Conservation (phyloP, 306 rosid species). For the Lablab purpureus region DNA sequence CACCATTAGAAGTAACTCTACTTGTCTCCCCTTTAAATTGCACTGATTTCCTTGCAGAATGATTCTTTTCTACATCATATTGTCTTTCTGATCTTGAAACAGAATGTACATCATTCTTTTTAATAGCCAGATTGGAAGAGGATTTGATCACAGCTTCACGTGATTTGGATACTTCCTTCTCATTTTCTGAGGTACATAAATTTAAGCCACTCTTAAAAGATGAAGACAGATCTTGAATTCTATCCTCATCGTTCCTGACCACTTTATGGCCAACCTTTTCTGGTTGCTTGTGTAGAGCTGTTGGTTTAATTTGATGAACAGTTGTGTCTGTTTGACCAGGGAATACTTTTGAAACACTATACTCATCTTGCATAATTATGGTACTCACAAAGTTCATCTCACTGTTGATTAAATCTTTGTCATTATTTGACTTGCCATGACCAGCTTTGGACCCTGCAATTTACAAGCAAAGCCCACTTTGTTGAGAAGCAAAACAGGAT, state of each 20-base stretch:
- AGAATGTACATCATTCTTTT: slow-evolving; percentile 45
- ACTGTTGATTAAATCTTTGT: slow-evolving; percentile 45
- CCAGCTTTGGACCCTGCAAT: slow-evolving; percentile 72
- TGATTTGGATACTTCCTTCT: slow-evolving; percentile 51
- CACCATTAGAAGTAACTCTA: slow-evolving; percentile 42
- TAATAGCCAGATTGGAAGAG: slow-evolving; percentile 50
- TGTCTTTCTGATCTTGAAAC: slow-evolving; percentile 52
- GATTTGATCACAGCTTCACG: slow-evolving; percentile 51
- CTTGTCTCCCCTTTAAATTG: slow-evolving; percentile 46
- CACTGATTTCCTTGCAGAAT: slow-evolving; percentile 48
- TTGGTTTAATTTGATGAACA: slow-evolving; percentile 44
- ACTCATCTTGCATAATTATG: slow-evolving; percentile 75
- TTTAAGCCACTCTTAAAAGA: slow-evolving; percentile 52
- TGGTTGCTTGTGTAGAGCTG: slow-evolving; percentile 45
- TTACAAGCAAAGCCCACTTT: slow-evolving; percentile 60
- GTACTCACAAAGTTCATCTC: slow-evolving; percentile 76
- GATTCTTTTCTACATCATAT: slow-evolving; percentile 42
- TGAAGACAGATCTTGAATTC: slow-evolving; percentile 55
- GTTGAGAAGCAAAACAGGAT: slow-evolving; percentile 32
- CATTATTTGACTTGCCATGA: slow-evolving; percentile 45
- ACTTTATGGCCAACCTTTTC: slow-evolving; percentile 40
- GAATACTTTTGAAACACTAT: slow-evolving; percentile 75
- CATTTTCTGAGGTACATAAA: slow-evolving; percentile 44
- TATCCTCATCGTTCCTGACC: slow-evolving; percentile 37
- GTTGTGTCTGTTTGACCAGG: slow-evolving; percentile 50